phyloP scores from a whole-genome alignment of 495 filamentous ascomycete genomes.

The Lophiostoma macrostomum region DNA sequence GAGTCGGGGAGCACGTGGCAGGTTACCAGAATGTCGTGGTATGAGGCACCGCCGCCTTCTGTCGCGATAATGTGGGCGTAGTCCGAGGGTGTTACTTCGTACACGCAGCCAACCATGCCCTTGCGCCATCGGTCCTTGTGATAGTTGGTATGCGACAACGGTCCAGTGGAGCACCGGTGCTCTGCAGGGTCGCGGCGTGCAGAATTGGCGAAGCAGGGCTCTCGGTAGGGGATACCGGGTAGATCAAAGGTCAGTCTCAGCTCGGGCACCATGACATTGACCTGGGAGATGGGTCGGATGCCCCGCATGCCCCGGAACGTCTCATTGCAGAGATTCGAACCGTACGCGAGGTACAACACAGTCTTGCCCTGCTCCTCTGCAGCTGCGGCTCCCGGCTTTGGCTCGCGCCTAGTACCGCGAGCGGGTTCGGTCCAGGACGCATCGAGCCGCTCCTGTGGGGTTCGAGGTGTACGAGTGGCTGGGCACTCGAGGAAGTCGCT shows the following conservation, averaged over 20 bases:
- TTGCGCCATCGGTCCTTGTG: conserved; percentile 63
- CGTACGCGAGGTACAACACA: conserved; percentile 90
- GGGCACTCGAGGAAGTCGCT: not conserved
- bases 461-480: conserved; percentile 4
- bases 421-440: conserved; percentile 21
- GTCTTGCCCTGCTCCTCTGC: conserved; percentile 44
- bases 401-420: not conserved
- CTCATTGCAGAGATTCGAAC: conserved; percentile 76
- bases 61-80: conserved; percentile 84
- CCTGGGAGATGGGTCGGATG: conserved; percentile 71
- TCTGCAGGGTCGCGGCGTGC: conserved; percentile 48
- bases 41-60: conserved; percentile 79
- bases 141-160: conserved; percentile 30
- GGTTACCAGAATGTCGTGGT: conserved; percentile 75
- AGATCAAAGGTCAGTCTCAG: conserved; percentile 81
- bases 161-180: conserved; percentile 1
- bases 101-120: conserved; percentile 86
- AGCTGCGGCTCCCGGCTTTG: not conserved
- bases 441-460: conserved; percentile 21
- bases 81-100: conserved; percentile 80
- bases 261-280: conserved; percentile 75
- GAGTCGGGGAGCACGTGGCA: conserved; percentile 59
- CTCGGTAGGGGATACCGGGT: conserved; percentile 77
- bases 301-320: conserved; percentile 73
- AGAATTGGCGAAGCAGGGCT: conserved; percentile 91